These are phyloP conservation scores for Candida chilensis DNA, from an alignment of 805 yeast genomes.

Conservation along the genomic window DNA sequence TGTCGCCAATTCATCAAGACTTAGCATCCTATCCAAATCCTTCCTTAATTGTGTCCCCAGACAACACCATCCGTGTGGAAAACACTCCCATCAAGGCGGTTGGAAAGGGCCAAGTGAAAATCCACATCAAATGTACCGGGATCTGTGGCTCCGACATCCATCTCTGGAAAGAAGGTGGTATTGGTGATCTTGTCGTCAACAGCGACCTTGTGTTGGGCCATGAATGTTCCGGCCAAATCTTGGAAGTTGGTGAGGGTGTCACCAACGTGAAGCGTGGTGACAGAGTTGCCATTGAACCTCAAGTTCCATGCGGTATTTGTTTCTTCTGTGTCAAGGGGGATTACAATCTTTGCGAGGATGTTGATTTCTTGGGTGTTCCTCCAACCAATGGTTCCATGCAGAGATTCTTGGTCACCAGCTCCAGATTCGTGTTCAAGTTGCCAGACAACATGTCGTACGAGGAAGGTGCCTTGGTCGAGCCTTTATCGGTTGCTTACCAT, in stretches of 20 bases:
- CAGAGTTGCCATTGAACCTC: constrained; percentile 45
- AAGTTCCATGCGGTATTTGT: constrained; percentile 37
- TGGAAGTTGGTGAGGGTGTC: constrained; percentile 41
- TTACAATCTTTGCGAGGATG: constrained; percentile 28
- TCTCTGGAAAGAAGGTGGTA: constrained; percentile 69
- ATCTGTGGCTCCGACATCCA: constrained; percentile 87
- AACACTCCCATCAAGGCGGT: constrained; percentile 12
- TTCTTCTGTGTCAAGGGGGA: constrained; percentile 27
- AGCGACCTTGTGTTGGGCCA: constrained; percentile 74
- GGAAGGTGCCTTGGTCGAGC: constrained; percentile 50
- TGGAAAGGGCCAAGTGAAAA: constrained; percentile 42
- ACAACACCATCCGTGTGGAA: too few species aligned
- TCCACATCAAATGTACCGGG: constrained; percentile 76
- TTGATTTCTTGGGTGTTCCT: constrained; percentile 23
- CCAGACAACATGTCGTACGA: constrained; percentile 35
- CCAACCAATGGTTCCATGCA: constrained; percentile 30
- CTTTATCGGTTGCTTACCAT: constrained; percentile 43
- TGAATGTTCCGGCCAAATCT: constrained; percentile 34
- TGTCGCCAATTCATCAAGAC: too few species aligned
- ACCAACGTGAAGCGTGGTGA: constrained; percentile 33
- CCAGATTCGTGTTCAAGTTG: constrained; percentile 21
- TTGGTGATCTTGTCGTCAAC: constrained; percentile 67
- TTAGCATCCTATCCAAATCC: too few species aligned
- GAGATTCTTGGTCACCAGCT: constrained; percentile 20
- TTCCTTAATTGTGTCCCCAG: too few species aligned